A percentile compares a stretch with the other conserved stretches of the same genome.
Evolutionary conservation across 192 early-diverging fungal species (phyloP).

Genomic region (Kickxella alabastrina): DNA sequence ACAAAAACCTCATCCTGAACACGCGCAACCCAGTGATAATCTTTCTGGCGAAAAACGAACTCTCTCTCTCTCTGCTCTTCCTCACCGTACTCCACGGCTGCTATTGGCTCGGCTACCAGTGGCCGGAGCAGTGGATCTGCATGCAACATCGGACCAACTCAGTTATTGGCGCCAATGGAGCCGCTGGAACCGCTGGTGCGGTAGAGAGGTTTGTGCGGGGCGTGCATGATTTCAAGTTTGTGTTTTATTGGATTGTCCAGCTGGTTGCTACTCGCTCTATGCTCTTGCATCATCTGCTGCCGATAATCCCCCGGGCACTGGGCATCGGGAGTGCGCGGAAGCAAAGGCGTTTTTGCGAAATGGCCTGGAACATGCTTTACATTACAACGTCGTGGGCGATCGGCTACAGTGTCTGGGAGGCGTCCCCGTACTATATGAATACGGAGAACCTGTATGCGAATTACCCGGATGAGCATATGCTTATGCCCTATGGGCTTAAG

Average conservation of each 20-base stretch:
- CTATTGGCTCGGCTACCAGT: constrained; percentile 30
- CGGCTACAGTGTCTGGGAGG: constrained; percentile 30
- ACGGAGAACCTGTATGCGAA: constrained; percentile 44
- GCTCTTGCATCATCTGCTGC: constrained; percentile 50
- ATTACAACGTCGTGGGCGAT: constrained; percentile 33
- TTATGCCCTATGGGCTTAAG: constrained; percentile 46
- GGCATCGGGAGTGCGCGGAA: constrained; percentile 21
- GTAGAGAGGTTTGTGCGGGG: constrained; percentile 38
- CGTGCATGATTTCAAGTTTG: constrained; percentile 57
- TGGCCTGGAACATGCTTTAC: constrained; percentile 50
- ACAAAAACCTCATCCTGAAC: constrained; percentile 26
- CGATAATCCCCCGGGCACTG: constrained; percentile 16
- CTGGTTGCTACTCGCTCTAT: constrained; percentile 61
- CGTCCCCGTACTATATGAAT: constrained; percentile 50
- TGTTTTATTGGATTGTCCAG: constrained; percentile 61
- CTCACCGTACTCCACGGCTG: constrained; percentile 21
- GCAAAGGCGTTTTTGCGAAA: constrained; percentile 53
- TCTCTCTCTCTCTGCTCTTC: constrained; percentile 15
- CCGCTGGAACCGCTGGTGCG: background rate
- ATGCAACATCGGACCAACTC: constrained; percentile 24
- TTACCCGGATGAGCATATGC: constrained; percentile 49
- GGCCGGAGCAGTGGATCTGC: constrained; percentile 25
- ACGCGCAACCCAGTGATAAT: constrained; percentile 34
- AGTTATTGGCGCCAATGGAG: background rate
- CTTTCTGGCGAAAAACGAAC: constrained; percentile 41